phyloP scores from a whole-genome alignment of 73 alveolate species.

The Tetrahymena borealis region DNA sequence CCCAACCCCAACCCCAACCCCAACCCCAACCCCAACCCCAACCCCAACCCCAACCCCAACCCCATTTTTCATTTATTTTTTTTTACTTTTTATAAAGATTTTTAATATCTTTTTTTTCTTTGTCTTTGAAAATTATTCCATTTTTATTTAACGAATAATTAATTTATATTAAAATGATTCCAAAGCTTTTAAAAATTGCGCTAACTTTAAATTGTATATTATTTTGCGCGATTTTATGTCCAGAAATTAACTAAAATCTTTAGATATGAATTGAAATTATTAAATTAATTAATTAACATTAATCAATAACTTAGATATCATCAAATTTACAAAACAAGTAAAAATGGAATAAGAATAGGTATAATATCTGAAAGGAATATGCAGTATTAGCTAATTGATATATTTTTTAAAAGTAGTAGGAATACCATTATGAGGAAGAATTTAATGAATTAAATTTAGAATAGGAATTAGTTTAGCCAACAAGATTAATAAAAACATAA shows the following conservation, averaged over 20 bases:
- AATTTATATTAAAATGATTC: not conserved
- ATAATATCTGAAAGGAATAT: not conserved
- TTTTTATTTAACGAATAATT: not conserved
- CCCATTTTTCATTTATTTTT: not conserved
- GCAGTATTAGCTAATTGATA: not conserved
- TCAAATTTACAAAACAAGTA: too few relatives aligned
- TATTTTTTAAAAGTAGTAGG: not conserved
- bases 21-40: not conserved
- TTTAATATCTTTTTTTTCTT: not conserved
- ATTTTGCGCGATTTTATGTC: not conserved
- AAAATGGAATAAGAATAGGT: not conserved
- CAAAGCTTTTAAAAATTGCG: not conserved
- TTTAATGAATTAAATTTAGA: not conserved
- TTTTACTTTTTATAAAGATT: not conserved
- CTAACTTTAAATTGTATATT: not conserved
- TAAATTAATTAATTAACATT: not conserved
- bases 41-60: slow-evolving; percentile 1
- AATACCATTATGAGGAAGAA: not conserved
- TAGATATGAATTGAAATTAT: not conserved
- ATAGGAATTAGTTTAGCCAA: not conserved
- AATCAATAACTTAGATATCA: not conserved
- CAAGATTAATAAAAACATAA: not conserved
- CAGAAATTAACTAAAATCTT: not conserved
- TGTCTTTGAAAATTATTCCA: not conserved
- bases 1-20: not conserved